phyloP scores from a whole-genome alignment of 2,329 filamentous ascomycete genomes.

The Pseudopithomyces maydicus region DNA sequence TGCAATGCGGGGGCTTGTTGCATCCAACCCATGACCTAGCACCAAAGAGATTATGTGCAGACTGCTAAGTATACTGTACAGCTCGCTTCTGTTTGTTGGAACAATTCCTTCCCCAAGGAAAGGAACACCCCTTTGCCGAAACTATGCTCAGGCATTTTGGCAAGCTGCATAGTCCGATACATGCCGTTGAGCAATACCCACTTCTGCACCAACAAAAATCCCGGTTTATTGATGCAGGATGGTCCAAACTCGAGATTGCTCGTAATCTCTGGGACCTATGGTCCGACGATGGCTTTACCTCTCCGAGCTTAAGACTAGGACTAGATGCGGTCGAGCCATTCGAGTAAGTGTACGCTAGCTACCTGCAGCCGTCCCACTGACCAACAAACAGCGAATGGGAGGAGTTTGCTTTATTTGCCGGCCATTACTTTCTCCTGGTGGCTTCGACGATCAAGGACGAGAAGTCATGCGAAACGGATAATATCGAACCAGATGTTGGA shows the following conservation, averaged over 20 bases:
- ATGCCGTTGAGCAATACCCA: slow-evolving; percentile 73
- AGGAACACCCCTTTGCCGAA: slow-evolving; percentile 78
- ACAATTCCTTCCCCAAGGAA: slow-evolving; percentile 80
- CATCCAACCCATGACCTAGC: too few species aligned
- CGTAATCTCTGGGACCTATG: slow-evolving; percentile 83
- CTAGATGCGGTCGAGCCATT: slow-evolving; percentile 81
- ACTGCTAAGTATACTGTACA: slow-evolving; percentile 35
- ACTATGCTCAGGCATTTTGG: slow-evolving; percentile 86
- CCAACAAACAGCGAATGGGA: slow-evolving; percentile 72
- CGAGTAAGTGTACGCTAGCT: slow-evolving; percentile 54
- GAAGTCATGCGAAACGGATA: slow-evolving; percentile 14
- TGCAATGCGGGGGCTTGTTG: too few species aligned
- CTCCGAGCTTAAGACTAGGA: slow-evolving; percentile 60
- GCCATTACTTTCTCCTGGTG: slow-evolving; percentile 81
- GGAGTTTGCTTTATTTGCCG: slow-evolving; percentile 83
- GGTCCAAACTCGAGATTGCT: slow-evolving; percentile 62
- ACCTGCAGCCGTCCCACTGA: not conserved
- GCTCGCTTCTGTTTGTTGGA: slow-evolving; percentile 86
- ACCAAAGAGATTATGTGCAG: not conserved
- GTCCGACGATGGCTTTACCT: slow-evolving; percentile 71
- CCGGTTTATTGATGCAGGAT: slow-evolving; percentile 74
- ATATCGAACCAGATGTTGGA: slow-evolving; percentile 5
- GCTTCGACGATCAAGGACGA: slow-evolving; percentile 55
- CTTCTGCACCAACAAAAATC: slow-evolving; percentile 66
- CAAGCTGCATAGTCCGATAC: slow-evolving; percentile 79